Conservation (phyloP, 208 protist species). For the Leishmania lainsoni region DNA sequence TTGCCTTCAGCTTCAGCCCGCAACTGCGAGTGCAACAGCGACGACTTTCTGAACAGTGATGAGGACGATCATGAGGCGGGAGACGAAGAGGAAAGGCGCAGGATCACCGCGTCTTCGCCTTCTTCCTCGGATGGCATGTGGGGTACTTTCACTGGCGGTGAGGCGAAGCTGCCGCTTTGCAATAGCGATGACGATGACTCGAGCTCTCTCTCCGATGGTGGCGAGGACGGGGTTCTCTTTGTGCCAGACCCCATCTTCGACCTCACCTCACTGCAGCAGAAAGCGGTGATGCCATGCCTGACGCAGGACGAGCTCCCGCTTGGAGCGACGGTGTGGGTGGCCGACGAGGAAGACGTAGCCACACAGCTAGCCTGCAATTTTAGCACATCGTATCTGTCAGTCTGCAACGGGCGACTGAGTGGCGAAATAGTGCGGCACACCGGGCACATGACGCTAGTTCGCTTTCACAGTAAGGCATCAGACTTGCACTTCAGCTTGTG, state of each 20-base stretch:
- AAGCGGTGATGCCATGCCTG: slow-evolving; percentile 55
- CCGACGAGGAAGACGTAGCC: slow-evolving; percentile 83
- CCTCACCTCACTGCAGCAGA: slow-evolving; percentile 35
- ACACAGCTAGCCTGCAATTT: slow-evolving; percentile 65
- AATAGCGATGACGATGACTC: slow-evolving; percentile 1
- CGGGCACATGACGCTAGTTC: slow-evolving; percentile 62
- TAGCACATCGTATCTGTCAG: slow-evolving; percentile 49
- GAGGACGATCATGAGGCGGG: background rate
- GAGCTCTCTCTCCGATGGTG: slow-evolving; percentile 21
- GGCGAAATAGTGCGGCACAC: slow-evolving; percentile 68
- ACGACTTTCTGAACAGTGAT: slow-evolving; percentile 23
- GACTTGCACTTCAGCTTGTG: slow-evolving; percentile 54
- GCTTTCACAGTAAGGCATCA: slow-evolving; percentile 36
- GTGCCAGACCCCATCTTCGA: slow-evolving; percentile 69
- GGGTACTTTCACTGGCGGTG: slow-evolving; percentile 37
- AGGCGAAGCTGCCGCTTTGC: slow-evolving; percentile 24
- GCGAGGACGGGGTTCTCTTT: slow-evolving; percentile 52
- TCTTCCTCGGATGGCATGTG: slow-evolving; percentile 44
- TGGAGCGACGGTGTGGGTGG: slow-evolving; percentile 71
- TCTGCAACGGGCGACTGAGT: slow-evolving; percentile 73
- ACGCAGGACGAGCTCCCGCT: slow-evolving; percentile 36
- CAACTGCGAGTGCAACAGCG: slow-evolving; percentile 33
- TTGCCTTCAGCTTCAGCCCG: background rate
- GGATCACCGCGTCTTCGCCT: slow-evolving; percentile 15
- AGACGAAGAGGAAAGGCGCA: background rate